Conservation (phyloP, 306 rosid genomes). For the Rosa multiflora region DNA sequence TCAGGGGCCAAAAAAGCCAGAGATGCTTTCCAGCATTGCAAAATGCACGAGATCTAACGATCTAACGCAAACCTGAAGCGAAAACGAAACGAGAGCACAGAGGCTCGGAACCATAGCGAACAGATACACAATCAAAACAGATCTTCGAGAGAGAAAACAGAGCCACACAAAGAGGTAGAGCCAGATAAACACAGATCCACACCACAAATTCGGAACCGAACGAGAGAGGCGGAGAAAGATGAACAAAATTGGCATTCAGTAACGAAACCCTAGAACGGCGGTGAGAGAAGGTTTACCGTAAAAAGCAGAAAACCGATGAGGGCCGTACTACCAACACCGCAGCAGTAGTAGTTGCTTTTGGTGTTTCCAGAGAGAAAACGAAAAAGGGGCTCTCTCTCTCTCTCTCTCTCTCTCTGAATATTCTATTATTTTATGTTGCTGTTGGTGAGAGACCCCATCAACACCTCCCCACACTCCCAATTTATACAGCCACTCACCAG, state of each 20-base stretch:
- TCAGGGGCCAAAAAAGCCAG: background rate
- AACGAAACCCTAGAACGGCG: slow-evolving; percentile 1
- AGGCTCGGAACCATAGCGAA: background rate
- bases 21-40: slow-evolving; percentile 14
- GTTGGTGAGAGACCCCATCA: background rate
- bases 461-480: background rate
- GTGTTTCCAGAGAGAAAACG: background rate
- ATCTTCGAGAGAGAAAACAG: background rate
- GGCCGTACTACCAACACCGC: slow-evolving; percentile 8
- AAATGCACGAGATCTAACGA: slow-evolving; percentile 19
- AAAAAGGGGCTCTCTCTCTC: background rate
- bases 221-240: background rate
- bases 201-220: background rate
- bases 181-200: slow-evolving; percentile 8
- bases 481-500: background rate
- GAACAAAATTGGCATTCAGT: background rate
- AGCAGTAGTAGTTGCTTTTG: slow-evolving; percentile 16
- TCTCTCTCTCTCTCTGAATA: background rate
- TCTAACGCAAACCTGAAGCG: background rate
- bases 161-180: background rate
- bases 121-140: background rate
- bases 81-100: background rate
- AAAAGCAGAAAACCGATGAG: background rate
- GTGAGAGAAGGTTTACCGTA: slow-evolving; percentile 1
- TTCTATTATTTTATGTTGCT: background rate